Percentiles rank a stretch among this genome's conserved stretches.
phyloP scores from a whole-genome alignment of 2,329 filamentous ascomycete species.

The Laburnicola sp. region DNA sequence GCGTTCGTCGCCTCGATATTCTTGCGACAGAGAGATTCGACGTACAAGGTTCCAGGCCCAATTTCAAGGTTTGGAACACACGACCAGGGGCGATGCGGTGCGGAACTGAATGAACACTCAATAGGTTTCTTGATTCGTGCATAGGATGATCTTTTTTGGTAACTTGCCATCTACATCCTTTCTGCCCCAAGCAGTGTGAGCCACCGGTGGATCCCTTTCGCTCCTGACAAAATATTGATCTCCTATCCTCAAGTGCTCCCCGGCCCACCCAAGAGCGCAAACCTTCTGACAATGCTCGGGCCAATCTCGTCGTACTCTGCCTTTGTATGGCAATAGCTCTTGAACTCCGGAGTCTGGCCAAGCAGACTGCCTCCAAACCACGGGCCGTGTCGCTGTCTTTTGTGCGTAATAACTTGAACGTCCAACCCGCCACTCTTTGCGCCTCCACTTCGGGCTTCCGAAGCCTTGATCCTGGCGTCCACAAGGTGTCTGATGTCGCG shows the following conservation, averaged over 20 bases:
- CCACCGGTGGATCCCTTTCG: neutral
- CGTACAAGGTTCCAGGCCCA: too few species aligned
- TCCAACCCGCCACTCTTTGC: constrained; percentile 93
- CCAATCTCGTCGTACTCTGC: constrained; percentile 85
- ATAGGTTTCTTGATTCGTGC: neutral
- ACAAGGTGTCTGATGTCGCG: constrained; percentile 96
- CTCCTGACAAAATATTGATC: neutral
- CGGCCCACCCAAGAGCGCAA: constrained; percentile 89
- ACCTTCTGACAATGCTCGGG: constrained; percentile 91
- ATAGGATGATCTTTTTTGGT: constrained; percentile 3
- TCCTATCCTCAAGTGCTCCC: constrained; percentile 65
- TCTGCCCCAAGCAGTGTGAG: neutral
- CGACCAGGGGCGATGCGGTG: too few species aligned
- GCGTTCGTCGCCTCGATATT: too few species aligned
- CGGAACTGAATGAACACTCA: too few species aligned
- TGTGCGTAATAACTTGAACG: constrained; percentile 96
- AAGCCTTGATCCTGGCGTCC: constrained; percentile 88
- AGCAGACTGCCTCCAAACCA: constrained; percentile 98
- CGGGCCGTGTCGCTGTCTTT: constrained; percentile 93
- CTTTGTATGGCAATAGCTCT: constrained; percentile 91
- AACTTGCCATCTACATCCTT: neutral
- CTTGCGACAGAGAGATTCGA: too few species aligned
- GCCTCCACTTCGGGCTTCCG: constrained; percentile 87
- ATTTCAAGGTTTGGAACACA: too few species aligned
- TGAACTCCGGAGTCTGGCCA: constrained; percentile 96